Evolutionary conservation across 257 asterid genomes (phyloP), one percentile per base, ranked within the genome.

Genomic region (Salvia miltiorrhiza): DNA sequence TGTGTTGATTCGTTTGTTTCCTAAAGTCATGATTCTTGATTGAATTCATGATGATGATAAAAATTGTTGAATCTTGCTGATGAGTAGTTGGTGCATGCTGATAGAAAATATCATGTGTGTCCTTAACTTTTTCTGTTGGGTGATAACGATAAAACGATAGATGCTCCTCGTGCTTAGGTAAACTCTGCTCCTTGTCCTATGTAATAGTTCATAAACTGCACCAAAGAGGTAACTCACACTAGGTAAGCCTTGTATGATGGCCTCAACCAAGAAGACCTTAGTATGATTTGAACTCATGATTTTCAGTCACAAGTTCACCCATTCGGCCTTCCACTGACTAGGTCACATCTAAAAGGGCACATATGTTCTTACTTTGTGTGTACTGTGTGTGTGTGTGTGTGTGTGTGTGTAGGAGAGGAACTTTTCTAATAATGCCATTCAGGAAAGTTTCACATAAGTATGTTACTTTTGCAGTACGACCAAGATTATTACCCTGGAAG

Each of bases 401-500:
- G 45, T 32, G 4, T 7, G 30, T 44, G 20, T 37, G 16, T 41
- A 3, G 16, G 37, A 37, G 33, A 59, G 56, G 50, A 35, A 33
- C 59, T 39, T 44, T 24, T 49, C 12, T 67, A 11, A 52, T 50
- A 30, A 24, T 76, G 20, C 67, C 28, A 8, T 41, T 19, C 20
- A 37, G 49, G 65, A 61, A 45, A 50, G 64, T 83, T 16, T 78
- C 23, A 9, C 55, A 37, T 48, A 24, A 50, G 57, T 26, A 39
- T 68, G 41, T 64, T 59, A 53, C 54, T 35, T 45, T 3, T 80
- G 80, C 92, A 93, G 98, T 62, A 81, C 35, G 98, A 93, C 68
- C 98, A 93, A 75, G 98, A 93, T 81, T 87, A 88, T 84, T 89
- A 90, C 73, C 97, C 97, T 72, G 97, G 98, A 37, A 83, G 98